Evolutionary conservation across 257 asterid genomes (phyloP), one percentile per base, ranked within the genome.

Genomic region (Fraxinus cuspidata): DNA sequence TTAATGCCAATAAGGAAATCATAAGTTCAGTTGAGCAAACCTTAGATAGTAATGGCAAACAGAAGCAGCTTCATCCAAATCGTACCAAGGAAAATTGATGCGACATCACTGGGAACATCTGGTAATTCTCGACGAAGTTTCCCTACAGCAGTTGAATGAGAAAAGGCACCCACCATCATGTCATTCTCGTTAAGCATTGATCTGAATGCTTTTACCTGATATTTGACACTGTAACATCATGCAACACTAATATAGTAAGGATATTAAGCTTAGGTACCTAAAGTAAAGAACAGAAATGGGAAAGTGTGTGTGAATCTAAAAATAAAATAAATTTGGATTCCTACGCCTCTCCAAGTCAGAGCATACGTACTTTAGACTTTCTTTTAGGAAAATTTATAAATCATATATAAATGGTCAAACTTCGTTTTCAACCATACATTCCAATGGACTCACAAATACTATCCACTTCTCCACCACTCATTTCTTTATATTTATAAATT

Each of bases 131-230:
- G 83, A n/a, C 98, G 94, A 81, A 93, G 82, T 82, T 96, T 95
- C 79, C 42, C 98, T 64, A 96, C 99, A 47, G 98, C 97, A 31
- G 96, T 96, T 64, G 98, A 90, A 81, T 96, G 98, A 38, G 97
- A 93, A 83, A 93, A 93, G 49, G 92, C 92, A 18, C 99, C 97
- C 75, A 89, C 95, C 98, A 92, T 96, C 98, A 96, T 93, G 74
- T 81, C 60, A 78, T 93, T 88, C 65, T 87, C 85, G 74, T 93
- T 88, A 86, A 88, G 83, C 99, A 96, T 93, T 70, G 97, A 89
- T 87, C 99, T 92, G 85, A 89, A 92, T 74, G 95, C 95, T 51
- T 92, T 89, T 64, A 96, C 98, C 99, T 95, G 38, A 78, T n/a
- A 63, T 44, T 42, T 66, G 74, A 78, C 63, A 25, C 63, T 18